Percentiles rank a stretch among this genome's conserved stretches.
Evolutionary conservation across 108 stramenopile genomes (phyloP).

Genomic region (Phaeodactylum tricornutum): DNA sequence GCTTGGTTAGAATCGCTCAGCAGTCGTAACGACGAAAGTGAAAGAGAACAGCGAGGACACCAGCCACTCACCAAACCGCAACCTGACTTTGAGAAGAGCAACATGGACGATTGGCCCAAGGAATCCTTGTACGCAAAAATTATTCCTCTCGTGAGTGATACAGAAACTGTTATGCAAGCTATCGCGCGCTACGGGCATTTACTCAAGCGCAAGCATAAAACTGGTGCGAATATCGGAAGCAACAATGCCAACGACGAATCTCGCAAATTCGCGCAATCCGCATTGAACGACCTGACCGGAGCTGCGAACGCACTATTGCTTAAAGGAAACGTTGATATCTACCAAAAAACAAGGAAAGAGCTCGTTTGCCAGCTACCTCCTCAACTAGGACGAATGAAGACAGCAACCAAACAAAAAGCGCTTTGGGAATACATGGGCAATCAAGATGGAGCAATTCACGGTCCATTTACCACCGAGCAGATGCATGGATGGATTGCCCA

Average conservation of each 20-base stretch:
- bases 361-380: conserved; percentile 24
- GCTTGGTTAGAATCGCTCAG: conserved; percentile 63
- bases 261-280: background rate
- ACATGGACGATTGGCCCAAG: conserved; percentile 25
- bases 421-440: conserved; percentile 79
- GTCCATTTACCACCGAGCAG: conserved; percentile 68
- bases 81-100: conserved; percentile 12
- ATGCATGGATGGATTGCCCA: conserved; percentile 68
- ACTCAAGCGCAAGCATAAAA: conserved; percentile 19
- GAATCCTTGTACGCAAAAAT: conserved; percentile 30
- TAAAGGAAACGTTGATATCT: conserved; percentile 60
- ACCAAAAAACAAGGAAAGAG: conserved; percentile 41
- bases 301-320: conserved; percentile 51
- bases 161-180: conserved; percentile 55
- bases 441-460: conserved; percentile 62
- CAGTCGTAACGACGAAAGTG: conserved; percentile 18
- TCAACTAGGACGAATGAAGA: background rate
- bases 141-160: conserved; percentile 30
- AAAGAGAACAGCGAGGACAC: conserved; percentile 4
- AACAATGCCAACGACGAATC: background rate
- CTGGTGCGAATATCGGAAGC: conserved; percentile 4
- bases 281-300: conserved; percentile 10
- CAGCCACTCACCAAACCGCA: conserved; percentile 12
- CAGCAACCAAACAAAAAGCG: conserved; percentile 6
- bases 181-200: conserved; percentile 47